phyloP scores from a whole-genome alignment of 2,329 filamentous ascomycete genomes.

The Nannizzia gypsea region DNA sequence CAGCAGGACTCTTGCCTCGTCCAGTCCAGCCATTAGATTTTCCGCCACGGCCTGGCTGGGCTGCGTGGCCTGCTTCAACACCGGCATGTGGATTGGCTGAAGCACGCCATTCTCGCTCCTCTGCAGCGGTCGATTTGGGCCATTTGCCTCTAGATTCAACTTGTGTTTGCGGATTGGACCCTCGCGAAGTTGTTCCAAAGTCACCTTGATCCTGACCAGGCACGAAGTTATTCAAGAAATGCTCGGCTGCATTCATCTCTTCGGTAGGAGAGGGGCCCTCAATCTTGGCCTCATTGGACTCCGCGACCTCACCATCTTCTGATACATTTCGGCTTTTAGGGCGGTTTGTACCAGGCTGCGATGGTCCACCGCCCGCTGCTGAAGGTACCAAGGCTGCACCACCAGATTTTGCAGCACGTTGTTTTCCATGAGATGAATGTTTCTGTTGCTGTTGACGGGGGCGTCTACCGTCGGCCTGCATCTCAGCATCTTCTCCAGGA shows the following conservation, averaged over 20 bases:
- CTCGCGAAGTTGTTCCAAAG: conserved; percentile 6
- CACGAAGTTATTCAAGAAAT: conserved; percentile 28
- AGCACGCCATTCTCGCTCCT: conserved; percentile 13
- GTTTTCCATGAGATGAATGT: background rate
- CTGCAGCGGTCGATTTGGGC: conserved; percentile 1
- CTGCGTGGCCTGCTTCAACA: conserved; percentile 11
- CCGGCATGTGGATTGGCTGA: conserved; percentile 9
- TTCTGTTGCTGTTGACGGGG: background rate
- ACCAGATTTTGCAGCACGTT: background rate
- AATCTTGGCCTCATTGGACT: conserved; percentile 11
- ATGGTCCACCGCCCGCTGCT: background rate
- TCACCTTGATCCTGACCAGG: conserved; percentile 16
- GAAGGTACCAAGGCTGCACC: background rate
- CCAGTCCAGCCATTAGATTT: conserved; percentile 11
- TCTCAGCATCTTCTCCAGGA: background rate
- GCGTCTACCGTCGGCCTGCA: background rate
- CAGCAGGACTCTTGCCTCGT: conserved; percentile 11
- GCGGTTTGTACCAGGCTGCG: background rate
- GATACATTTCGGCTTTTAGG: conserved; percentile 18
- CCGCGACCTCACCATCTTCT: conserved; percentile 28
- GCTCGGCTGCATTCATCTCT: conserved; percentile 26
- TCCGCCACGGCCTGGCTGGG: conserved; percentile 5
- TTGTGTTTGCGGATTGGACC: conserved; percentile 8
- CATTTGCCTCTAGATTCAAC: conserved; percentile 7
- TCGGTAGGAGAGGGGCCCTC: conserved; percentile 15